These are phyloP conservation scores for Hydrangea macrophylla DNA, from an alignment of 148 eudicot species.

Conservation along the genomic window DNA sequence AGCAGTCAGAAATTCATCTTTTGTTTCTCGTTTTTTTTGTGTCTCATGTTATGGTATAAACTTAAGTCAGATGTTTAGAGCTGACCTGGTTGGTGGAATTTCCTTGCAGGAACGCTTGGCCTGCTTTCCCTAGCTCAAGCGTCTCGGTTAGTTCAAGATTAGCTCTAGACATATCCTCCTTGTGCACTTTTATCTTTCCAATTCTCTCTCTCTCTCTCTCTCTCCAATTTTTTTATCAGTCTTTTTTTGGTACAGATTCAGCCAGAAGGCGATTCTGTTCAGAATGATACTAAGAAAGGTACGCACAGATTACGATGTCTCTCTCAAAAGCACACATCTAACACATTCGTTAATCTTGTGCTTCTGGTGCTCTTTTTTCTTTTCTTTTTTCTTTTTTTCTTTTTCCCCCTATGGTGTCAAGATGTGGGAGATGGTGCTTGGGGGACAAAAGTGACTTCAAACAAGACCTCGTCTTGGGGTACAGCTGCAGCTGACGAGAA, in stretches of 20 bases:
- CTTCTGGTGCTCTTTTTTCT: not conserved
- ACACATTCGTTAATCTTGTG: not conserved
- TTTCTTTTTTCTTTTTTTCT: slow-evolving; percentile 13
- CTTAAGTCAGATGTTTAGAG: too few relatives aligned
- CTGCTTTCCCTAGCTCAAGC: slow-evolving; percentile 55
- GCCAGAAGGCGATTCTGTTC: slow-evolving; percentile 34
- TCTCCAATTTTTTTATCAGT: not conserved
- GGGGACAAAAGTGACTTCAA: slow-evolving; percentile 44
- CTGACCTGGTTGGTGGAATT: not conserved
- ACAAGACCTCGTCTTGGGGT: slow-evolving; percentile 44
- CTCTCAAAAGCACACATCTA: not conserved
- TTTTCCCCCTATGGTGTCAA: not conserved
- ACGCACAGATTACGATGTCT: not conserved
- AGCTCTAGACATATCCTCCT: not conserved
- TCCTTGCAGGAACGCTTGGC: slow-evolving; percentile 65
- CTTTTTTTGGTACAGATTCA: slow-evolving; percentile 39
- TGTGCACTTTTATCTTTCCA: not conserved
- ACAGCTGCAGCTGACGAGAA: slow-evolving; percentile 24
- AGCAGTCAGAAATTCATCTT: not conserved
- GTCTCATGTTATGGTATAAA: not conserved
- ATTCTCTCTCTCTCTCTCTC: not conserved
- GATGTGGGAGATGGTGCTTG: slow-evolving; percentile 45
- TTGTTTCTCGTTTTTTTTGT: not conserved
- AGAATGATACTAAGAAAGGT: slow-evolving; percentile 39
- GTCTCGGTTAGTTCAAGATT: slow-evolving; percentile 42